A percentile compares a stretch with the other conserved stretches of the same genome.
These are phyloP conservation scores for Pestalotiopsis sp. DNA, from an alignment of 2,329 filamentous ascomycete species.

Conservation along the genomic window DNA sequence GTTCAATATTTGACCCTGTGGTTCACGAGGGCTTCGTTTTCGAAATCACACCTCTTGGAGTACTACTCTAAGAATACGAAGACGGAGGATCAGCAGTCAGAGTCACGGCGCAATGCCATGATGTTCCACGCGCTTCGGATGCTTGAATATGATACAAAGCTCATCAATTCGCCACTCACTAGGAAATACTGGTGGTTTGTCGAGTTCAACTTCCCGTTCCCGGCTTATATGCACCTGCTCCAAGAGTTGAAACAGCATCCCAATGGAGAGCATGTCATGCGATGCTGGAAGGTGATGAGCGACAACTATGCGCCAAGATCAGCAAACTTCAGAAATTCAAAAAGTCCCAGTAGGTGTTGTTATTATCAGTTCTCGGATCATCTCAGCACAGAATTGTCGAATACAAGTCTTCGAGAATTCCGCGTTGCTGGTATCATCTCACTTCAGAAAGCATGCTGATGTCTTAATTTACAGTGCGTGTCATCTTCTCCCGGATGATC, in stretches of 20 bases:
- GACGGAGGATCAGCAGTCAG: slow-evolving; percentile 24
- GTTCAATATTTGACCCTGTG: slow-evolving; percentile 45
- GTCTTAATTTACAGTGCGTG: not conserved
- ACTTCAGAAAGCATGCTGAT: not conserved
- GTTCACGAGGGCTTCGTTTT: slow-evolving; percentile 42
- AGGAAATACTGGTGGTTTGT: slow-evolving; percentile 40
- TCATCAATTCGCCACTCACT: slow-evolving; percentile 32
- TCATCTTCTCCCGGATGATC: slow-evolving; percentile 2
- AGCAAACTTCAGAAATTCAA: not conserved
- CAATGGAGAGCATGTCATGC: slow-evolving; percentile 28
- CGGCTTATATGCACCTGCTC: slow-evolving; percentile 41
- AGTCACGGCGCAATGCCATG: slow-evolving; percentile 30
- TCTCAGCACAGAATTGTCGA: no score
- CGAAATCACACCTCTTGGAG: slow-evolving; percentile 53
- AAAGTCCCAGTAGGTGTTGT: not conserved
- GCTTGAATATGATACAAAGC: slow-evolving; percentile 39
- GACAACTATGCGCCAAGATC: slow-evolving; percentile 45
- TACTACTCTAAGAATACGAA: slow-evolving; percentile 38
- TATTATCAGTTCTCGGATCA: no score
- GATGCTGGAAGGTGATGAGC: slow-evolving; percentile 47
- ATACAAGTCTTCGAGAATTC: no score
- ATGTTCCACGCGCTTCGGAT: slow-evolving; percentile 33
- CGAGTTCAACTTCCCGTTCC: slow-evolving; percentile 40
- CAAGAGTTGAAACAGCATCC: slow-evolving; percentile 31
- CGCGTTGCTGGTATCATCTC: no score